Evolutionary conservation across 768 basidiomycete genomes (phyloP).

Genomic region (Pleurotus pulmonarius): DNA sequence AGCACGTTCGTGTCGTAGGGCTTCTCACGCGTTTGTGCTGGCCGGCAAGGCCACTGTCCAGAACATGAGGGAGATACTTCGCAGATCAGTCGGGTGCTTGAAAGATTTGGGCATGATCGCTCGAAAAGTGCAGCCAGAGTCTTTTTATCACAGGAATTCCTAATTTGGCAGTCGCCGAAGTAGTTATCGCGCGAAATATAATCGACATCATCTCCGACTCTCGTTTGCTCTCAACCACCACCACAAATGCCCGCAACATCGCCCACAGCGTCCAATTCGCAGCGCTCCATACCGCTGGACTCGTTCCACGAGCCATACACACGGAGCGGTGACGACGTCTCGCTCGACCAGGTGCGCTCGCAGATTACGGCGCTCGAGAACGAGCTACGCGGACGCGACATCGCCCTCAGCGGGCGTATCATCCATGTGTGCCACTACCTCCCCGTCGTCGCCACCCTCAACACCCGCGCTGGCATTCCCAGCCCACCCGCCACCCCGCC

Average conservation of each 20-base stretch:
- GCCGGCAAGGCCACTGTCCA: neutral
- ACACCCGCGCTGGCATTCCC: slow-evolving; percentile 44
- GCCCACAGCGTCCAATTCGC: slow-evolving; percentile 1
- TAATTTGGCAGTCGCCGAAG: neutral
- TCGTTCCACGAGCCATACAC: slow-evolving; percentile 72
- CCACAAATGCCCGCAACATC: slow-evolving; percentile 1
- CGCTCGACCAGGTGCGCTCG: slow-evolving; percentile 68
- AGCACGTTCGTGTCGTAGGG: slow-evolving; percentile 5
- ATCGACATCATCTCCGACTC: slow-evolving; percentile 4
- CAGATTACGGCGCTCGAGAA: slow-evolving; percentile 72
- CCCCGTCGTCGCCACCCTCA: slow-evolving; percentile 68
- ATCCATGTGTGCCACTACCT: slow-evolving; percentile 92
- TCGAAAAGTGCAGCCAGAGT: slow-evolving; percentile 4
- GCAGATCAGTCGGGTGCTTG: slow-evolving; percentile 5
- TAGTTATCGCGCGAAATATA: neutral
- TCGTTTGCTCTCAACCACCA: neutral
- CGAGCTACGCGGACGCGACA: slow-evolving; percentile 63
- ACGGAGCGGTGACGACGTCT: slow-evolving; percentile 59
- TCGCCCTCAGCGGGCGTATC: slow-evolving; percentile 81
- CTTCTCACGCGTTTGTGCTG: neutral
- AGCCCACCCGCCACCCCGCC: slow-evolving; percentile 83
- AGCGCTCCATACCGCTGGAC: slow-evolving; percentile 44
- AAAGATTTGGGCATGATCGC: slow-evolving; percentile 7
- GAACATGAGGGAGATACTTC: slow-evolving; percentile 7
- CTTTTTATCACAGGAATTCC: slow-evolving; percentile 7